Evolutionary conservation across 1,284 basidiomycete species (phyloP).

Genomic region (Heterobasidion irregulare): DNA sequence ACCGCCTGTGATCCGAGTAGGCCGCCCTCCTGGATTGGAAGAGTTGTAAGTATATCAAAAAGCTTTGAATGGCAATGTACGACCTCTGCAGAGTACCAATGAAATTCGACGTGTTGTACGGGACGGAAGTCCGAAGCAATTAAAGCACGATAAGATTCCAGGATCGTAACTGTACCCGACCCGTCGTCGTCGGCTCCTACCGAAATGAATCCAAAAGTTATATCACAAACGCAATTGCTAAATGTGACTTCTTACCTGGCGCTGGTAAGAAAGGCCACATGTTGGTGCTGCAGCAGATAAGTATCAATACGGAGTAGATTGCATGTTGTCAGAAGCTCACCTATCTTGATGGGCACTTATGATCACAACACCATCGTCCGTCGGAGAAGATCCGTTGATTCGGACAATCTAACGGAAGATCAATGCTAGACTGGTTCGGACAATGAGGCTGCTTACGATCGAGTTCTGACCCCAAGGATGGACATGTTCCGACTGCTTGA

Average conservation of each 20-base stretch:
- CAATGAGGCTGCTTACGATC: constrained; percentile 46
- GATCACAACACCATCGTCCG: constrained; percentile 54
- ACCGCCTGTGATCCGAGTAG: constrained; percentile 92
- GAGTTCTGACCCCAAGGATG: constrained; percentile 93
- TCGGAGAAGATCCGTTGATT: constrained; percentile 60
- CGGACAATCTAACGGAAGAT: constrained; percentile 45
- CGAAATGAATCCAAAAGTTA: neutral
- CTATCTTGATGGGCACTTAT: constrained; percentile 90
- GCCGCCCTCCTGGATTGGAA: constrained; percentile 69
- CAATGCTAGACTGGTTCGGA: constrained; percentile 6
- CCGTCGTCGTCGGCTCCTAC: constrained; percentile 80
- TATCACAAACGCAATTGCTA: constrained; percentile 1
- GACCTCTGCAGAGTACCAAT: constrained; percentile 93
- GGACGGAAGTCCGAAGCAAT: constrained; percentile 76
- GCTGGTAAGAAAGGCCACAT: constrained; percentile 84
- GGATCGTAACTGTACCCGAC: constrained; percentile 86
- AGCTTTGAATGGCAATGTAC: neutral
- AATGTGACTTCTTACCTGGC: constrained; percentile 45
- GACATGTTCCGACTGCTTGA: constrained; percentile 72
- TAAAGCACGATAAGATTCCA: constrained; percentile 84
- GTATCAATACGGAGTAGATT: constrained; percentile 11
- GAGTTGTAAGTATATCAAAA: constrained; percentile 1
- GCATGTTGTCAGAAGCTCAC: constrained; percentile 23
- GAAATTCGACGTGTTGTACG: constrained; percentile 80
- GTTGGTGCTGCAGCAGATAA: constrained; percentile 51